These are phyloP conservation scores for Prunus salicina DNA, from an alignment of 306 rosid genomes.

Conservation along the genomic window DNA sequence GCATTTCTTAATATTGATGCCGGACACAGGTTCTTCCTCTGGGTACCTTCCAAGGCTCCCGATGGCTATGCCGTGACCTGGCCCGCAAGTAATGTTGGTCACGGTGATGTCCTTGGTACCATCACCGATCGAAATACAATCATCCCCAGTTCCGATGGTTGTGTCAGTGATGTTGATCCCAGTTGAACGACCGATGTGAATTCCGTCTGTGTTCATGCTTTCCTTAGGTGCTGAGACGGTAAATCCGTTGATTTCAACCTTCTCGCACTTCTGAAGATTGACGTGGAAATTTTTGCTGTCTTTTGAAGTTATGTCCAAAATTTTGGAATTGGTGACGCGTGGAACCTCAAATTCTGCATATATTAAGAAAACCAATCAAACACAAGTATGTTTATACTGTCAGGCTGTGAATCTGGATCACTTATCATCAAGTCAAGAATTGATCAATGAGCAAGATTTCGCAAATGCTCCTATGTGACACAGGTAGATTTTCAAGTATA, in stretches of 20 bases:
- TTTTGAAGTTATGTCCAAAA: slow-evolving; percentile 22
- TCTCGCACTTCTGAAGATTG: slow-evolving; percentile 24
- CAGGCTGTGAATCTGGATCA: too few species aligned
- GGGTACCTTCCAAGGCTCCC: slow-evolving; percentile 42
- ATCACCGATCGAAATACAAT: slow-evolving; percentile 52
- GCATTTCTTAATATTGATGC: slow-evolving; percentile 29
- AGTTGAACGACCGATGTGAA: slow-evolving; percentile 44
- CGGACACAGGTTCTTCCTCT: slow-evolving; percentile 19
- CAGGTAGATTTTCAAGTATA: too few species aligned
- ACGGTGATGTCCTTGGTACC: slow-evolving; percentile 26
- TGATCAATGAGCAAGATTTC: too few species aligned
- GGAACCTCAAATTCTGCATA: slow-evolving; percentile 37
- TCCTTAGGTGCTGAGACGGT: slow-evolving; percentile 28
- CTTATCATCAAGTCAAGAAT: too few species aligned
- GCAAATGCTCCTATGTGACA: too few species aligned
- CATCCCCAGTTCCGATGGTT: slow-evolving; percentile 41
- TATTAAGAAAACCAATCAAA: neutral
- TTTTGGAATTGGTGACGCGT: slow-evolving; percentile 23
- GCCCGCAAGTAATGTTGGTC: slow-evolving; percentile 32
- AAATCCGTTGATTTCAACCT: slow-evolving; percentile 26
- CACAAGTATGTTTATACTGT: neutral
- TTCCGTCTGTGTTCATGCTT: slow-evolving; percentile 49
- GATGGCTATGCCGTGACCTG: slow-evolving; percentile 49
- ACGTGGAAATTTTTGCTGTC: slow-evolving; percentile 39
- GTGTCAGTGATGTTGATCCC: slow-evolving; percentile 28